Percentiles rank a stretch among this genome's conserved stretches.
Evolutionary conservation across 192 early-diverging fungal species (phyloP).

Genomic region (Backusella mclennaniae): DNA sequence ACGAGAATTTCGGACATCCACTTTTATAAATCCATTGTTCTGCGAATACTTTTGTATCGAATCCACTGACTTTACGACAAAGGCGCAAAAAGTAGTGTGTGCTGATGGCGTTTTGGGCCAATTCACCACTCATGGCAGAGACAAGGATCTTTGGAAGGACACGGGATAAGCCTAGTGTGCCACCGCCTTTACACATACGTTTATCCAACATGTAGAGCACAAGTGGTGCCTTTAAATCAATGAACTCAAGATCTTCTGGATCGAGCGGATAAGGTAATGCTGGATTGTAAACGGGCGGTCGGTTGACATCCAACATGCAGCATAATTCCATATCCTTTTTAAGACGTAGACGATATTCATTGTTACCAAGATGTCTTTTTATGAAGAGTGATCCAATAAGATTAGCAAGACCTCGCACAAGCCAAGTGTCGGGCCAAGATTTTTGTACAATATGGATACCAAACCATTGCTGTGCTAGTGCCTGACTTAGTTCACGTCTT

Average conservation of each 20-base stretch:
- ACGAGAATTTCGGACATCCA: slow-evolving; percentile 86
- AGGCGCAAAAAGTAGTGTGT: slow-evolving; percentile 75
- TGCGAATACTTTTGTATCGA: slow-evolving; percentile 75
- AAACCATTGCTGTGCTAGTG: slow-evolving; percentile 93
- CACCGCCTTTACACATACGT: slow-evolving; percentile 74
- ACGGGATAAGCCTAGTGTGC: slow-evolving; percentile 68
- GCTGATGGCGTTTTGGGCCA: slow-evolving; percentile 55
- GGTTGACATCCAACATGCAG: slow-evolving; percentile 81
- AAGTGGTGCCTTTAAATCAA: slow-evolving; percentile 81
- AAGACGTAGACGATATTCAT: slow-evolving; percentile 85
- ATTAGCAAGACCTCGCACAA: slow-evolving; percentile 79
- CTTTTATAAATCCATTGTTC: slow-evolving; percentile 95
- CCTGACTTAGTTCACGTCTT: slow-evolving; percentile 63
- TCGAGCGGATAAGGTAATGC: slow-evolving; percentile 50
- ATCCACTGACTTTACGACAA: slow-evolving; percentile 84
- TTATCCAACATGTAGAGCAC: slow-evolving; percentile 93
- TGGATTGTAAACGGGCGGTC: slow-evolving; percentile 79
- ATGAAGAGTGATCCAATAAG: slow-evolving; percentile 75
- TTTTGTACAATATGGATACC: slow-evolving; percentile 78
- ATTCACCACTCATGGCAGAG: slow-evolving; percentile 67
- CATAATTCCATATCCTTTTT: slow-evolving; percentile 81
- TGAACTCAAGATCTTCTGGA: slow-evolving; percentile 67
- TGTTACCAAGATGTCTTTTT: slow-evolving; percentile 78
- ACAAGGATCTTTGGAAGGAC: slow-evolving; percentile 80
- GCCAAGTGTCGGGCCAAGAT: slow-evolving; percentile 85